Evolutionary conservation across 2,329 filamentous ascomycete species (phyloP).

Genomic region (Trichocomaceae sp.): DNA sequence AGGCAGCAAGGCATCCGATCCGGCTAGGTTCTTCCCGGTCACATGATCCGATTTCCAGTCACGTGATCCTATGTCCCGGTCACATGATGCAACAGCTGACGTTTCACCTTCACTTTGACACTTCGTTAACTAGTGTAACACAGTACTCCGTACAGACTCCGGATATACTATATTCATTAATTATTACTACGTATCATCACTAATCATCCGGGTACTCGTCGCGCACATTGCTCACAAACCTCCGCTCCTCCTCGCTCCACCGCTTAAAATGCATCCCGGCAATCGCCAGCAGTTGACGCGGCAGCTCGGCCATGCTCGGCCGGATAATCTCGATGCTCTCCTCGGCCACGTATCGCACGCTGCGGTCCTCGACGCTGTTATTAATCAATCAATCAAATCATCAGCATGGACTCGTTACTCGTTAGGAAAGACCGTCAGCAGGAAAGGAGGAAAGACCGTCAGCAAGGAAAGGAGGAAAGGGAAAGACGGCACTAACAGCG

Average conservation of each 20-base stretch:
- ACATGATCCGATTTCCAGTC: neutral
- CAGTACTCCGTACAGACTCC: no score
- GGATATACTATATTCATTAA: no score
- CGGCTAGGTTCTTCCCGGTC: neutral
- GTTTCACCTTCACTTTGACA: no score
- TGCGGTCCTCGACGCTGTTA: slow-evolving; percentile 58
- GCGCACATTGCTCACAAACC: slow-evolving; percentile 74
- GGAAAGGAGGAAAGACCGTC: no score
- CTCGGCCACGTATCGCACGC: slow-evolving; percentile 68
- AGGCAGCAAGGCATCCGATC: neutral
- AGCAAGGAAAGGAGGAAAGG: no score
- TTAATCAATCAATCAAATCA: neutral
- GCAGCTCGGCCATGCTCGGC: slow-evolving; percentile 47
- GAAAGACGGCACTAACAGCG: slow-evolving; percentile 83
- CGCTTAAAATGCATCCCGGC: slow-evolving; percentile 85
- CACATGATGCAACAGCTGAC: neutral
- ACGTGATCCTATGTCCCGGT: neutral
- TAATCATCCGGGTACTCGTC: slow-evolving; percentile 85
- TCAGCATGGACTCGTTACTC: no score
- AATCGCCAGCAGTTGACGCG: slow-evolving; percentile 50
- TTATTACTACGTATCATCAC: neutral
- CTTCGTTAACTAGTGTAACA: no score
- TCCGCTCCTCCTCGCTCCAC: slow-evolving; percentile 60
- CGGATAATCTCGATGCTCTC: slow-evolving; percentile 67
- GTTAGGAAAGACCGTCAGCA: no score